A percentile compares a stretch with the other conserved stretches of the same genome.
Evolutionary conservation across 2,329 filamentous ascomycete genomes (phyloP).

Genomic region (Karstenula rhodostoma): DNA sequence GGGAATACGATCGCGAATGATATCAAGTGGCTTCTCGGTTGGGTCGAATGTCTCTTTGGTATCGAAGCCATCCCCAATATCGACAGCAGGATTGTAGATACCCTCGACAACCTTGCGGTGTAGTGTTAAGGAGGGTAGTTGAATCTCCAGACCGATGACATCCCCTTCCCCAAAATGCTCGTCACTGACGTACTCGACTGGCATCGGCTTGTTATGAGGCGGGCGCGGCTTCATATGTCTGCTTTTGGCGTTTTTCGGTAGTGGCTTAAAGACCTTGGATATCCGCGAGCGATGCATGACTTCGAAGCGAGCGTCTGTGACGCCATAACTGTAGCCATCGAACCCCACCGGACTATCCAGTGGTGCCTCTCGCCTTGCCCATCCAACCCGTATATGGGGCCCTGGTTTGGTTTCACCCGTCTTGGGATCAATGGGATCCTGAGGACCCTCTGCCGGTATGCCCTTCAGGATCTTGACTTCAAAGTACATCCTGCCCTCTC

Average conservation of each 20-base stretch:
- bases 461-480: slow-evolving; percentile 90
- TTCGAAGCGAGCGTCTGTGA: slow-evolving; percentile 88
- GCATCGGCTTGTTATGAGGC: slow-evolving; percentile 43
- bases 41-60: slow-evolving; percentile 48
- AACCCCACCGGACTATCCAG: slow-evolving; percentile 86
- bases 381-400: slow-evolving; percentile 80
- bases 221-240: slow-evolving; percentile 51
- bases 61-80: slow-evolving; percentile 68
- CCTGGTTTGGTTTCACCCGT: slow-evolving; percentile 58
- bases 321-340: slow-evolving; percentile 91
- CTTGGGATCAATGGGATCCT: slow-evolving; percentile 44
- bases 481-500: slow-evolving; percentile 92
- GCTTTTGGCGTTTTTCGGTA: slow-evolving; percentile 49
- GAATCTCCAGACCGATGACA: slow-evolving; percentile 92
- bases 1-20: slow-evolving; percentile 93
- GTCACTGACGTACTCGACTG: slow-evolving; percentile 63
- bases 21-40: slow-evolving; percentile 70
- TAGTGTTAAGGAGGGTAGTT: slow-evolving; percentile 81
- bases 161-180: slow-evolving; percentile 88
- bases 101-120: slow-evolving; percentile 90
- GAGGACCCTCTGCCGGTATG: slow-evolving; percentile 60
- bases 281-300: slow-evolving; percentile 93
- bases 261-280: slow-evolving; percentile 74
- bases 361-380: slow-evolving; percentile 80
- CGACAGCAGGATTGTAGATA: slow-evolving; percentile 85